Evolutionary conservation across 140 eudicot genomes (phyloP), one percentile per base, ranked within the genome.

Genomic region (Senecio squalidus): DNA sequence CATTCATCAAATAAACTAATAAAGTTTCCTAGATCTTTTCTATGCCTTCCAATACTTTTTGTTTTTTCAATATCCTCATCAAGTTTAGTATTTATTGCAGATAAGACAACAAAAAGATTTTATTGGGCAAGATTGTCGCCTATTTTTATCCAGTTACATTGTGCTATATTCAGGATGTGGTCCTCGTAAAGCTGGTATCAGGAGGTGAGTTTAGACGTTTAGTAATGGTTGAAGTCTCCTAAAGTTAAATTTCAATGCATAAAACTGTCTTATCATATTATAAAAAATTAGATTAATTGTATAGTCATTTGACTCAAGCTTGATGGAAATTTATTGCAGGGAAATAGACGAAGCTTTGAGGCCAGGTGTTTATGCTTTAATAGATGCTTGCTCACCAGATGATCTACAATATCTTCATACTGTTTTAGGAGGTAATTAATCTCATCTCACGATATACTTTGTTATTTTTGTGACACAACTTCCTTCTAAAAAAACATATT

Each of bases 391-490:
- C 81, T 91, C 98, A 14, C 71, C 80, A 2, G 86, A 91, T 58
- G 94, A 91, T 75, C 88, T 91, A 51, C 98, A 91, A 43, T 81
- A 71, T 58, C 81, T 91, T 64, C 98, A 91, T 68, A 86, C 96
- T 1, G 74, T 67, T 55, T 83, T 86, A 73, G 98, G 98, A 81
- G 98, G 98, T 84, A 72, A 65, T 72, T 31, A 4, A 20, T 24
- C n/a, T n/a, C n/a, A n/a, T 30, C 16, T 6, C 47, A 47, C 30
- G 2, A 7, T 43, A 28, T 49, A 46, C 21, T 39, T 29, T 11
- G 3, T 15, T 27, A 17, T 47, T 45, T 62, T 17, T 17, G 9
- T 45, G 41, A 20, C 28, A 27, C 66, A 25, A 34, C 2, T 2
- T 27, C 11, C 39, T 15, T 5, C 13, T 21, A 11, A 24, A 2